These are phyloP conservation scores for Jamesozyma spencerorum DNA, from an alignment of 805 yeast species.

Conservation along the genomic window DNA sequence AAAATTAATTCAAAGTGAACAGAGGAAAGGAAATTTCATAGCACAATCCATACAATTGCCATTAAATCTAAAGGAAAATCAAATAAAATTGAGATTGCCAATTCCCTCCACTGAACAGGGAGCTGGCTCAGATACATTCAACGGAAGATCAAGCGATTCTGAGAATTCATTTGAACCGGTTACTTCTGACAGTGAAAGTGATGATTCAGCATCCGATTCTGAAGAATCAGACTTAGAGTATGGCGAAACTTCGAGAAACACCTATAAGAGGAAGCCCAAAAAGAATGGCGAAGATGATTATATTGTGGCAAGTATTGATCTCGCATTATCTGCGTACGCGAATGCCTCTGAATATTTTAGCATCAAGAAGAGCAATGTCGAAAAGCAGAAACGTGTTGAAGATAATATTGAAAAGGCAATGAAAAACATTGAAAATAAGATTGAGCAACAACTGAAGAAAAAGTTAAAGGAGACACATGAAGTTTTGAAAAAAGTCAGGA, in stretches of 20 bases:
- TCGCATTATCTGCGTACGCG: conserved; percentile 71
- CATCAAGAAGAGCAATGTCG: conserved; percentile 62
- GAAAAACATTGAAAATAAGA: conserved; percentile 71
- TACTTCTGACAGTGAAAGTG: conserved; percentile 15
- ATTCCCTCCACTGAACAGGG: conserved; percentile 35
- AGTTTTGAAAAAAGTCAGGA: conserved; percentile 48
- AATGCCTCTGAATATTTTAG: conserved; percentile 79
- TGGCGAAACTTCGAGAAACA: neutral
- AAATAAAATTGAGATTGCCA: conserved; percentile 49
- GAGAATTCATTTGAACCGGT: conserved; percentile 21
- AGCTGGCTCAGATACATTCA: conserved; percentile 17
- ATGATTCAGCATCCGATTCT: conserved; percentile 5
- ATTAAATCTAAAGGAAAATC: conserved; percentile 58
- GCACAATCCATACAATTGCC: conserved; percentile 61
- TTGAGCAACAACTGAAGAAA: conserved; percentile 60
- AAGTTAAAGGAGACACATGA: conserved; percentile 50
- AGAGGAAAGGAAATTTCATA: conserved; percentile 50
- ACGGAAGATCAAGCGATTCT: conserved; percentile 25
- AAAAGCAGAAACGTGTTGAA: conserved; percentile 73
- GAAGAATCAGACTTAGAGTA: conserved; percentile 15
- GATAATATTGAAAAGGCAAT: conserved; percentile 69
- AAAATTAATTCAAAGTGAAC: conserved; percentile 59
- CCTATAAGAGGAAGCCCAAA: conserved; percentile 3
- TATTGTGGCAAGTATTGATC: conserved; percentile 54
- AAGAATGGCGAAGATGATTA: conserved; percentile 10